phyloP scores from a whole-genome alignment of 2,329 filamentous ascomycete species.

The Nannizzia gypsea region DNA sequence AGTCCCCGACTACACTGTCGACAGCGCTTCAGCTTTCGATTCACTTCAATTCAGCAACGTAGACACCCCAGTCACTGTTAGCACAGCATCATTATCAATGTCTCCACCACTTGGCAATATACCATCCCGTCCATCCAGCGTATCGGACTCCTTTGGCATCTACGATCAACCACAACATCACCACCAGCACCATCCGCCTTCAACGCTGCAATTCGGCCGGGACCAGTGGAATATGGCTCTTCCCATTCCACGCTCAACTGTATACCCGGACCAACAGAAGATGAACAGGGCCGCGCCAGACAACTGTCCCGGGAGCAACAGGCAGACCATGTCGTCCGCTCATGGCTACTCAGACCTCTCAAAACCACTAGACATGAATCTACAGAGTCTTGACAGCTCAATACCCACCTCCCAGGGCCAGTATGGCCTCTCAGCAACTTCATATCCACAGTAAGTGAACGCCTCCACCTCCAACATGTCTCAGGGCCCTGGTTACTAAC shows the following conservation, averaged over 20 bases:
- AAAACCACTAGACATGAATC: neutral
- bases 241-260: neutral
- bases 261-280: neutral
- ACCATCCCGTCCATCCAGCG: neutral
- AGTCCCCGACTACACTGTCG: conserved; percentile 1
- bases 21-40: neutral
- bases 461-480: neutral
- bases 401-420: neutral
- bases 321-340: neutral
- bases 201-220: neutral
- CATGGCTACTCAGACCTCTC: neutral
- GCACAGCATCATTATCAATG: conserved; percentile 2
- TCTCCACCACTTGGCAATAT: neutral
- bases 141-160: neutral
- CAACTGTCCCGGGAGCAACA: neutral
- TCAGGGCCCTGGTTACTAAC: neutral
- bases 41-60: neutral
- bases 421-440: neutral
- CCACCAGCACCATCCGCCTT: neutral
- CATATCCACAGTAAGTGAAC: neutral
- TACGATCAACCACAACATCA: conserved; percentile 8
- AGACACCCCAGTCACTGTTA: neutral
- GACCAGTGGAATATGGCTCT: neutral
- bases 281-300: neutral
- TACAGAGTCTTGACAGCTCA: neutral